Base-by-base conservation (phyloP, 805 yeast genomes). In the Sungouiella thailandica region DNA sequence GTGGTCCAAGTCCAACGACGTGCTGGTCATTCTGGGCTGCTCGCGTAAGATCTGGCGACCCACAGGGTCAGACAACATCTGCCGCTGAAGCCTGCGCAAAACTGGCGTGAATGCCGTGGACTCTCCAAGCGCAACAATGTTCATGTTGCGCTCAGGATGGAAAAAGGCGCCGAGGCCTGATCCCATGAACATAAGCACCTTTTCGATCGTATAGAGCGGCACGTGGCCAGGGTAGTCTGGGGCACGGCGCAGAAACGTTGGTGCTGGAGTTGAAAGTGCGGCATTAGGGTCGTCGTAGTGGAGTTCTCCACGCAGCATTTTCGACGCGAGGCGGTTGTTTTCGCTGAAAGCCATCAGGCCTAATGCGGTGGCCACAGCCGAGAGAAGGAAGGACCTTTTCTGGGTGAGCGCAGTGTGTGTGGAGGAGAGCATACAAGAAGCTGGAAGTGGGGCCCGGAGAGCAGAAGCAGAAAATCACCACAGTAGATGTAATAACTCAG, bases 61-160 rank as follows among this genome's bases (percentile, higher is more conserved):
- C 0, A 72, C 66, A 1, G 75, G 70, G 51, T 85, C 88, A 25
- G 70, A 52, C 12, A 93, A 70, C 97, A 93, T 90, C 40, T 75
- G 75, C 17, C 66, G 65, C 46, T 86, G 77, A 37, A 93, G 58
- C 11, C 68, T 59, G 14, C 66, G 68, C 34, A 94, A 68, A 22
- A 88, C 76, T 19, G 69, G 72, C 7, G 82, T 78, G 25, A 83
- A 66, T 6, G 96, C 95, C 0, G 96, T 83, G 11, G 90, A 78
- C 55, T 93, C 98, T 1, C 98, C 98, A 46, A 84, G 65, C 24
- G 84, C 88, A 15, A 82, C 88, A 37, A 84, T 82, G 49, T 80
- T 78, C 39, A 76, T 77, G 37, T 85, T 85, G 36, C 80, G 60
- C 47, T 81, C 87, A 5, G 93, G 95, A 49, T 83, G 88, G 32